phyloP scores from a whole-genome alignment of 495 filamentous ascomycete genomes.

The Jackrogersella minutella region DNA sequence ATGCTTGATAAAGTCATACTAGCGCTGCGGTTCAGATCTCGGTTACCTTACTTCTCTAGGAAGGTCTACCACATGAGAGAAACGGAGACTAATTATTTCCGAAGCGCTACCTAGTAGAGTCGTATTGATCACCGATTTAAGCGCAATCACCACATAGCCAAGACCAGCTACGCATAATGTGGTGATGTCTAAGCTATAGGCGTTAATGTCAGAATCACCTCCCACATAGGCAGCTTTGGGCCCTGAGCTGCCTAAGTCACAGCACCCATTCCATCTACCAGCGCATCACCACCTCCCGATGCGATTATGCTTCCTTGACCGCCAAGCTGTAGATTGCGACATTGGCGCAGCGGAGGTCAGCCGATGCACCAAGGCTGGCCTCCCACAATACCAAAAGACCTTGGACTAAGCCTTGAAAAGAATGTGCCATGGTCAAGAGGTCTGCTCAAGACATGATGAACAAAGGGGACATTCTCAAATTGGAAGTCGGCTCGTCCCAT shows the following conservation, averaged over 20 bases:
- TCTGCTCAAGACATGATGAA: constrained; percentile 7
- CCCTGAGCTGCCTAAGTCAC: background rate
- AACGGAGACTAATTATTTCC: constrained; percentile 12
- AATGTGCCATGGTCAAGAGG: constrained; percentile 42
- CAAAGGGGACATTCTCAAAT: constrained; percentile 29
- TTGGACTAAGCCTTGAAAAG: constrained; percentile 43
- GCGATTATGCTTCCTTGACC: constrained; percentile 8
- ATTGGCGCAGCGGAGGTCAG: constrained; percentile 30
- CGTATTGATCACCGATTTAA: constrained; percentile 15
- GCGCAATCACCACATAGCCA: constrained; percentile 12
- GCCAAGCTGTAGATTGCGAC: constrained; percentile 33
- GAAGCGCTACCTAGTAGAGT: constrained; percentile 6
- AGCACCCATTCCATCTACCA: constrained; percentile 29
- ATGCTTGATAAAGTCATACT: constrained; percentile 7
- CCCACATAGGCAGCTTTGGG: background rate
- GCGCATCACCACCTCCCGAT: background rate
- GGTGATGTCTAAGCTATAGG: background rate
- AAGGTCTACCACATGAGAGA: constrained; percentile 35
- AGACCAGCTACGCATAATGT: constrained; percentile 3
- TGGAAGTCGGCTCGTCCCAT: constrained; percentile 30
- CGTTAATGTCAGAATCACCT: constrained; percentile 8
- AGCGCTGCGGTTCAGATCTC: constrained; percentile 19
- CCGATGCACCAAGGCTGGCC: constrained; percentile 38
- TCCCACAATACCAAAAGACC: constrained; percentile 17
- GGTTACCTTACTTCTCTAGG: constrained; percentile 43